Base-by-base conservation (phyloP, 1,284 basidiomycete genomes). In the Agroathelia rolfsii region DNA sequence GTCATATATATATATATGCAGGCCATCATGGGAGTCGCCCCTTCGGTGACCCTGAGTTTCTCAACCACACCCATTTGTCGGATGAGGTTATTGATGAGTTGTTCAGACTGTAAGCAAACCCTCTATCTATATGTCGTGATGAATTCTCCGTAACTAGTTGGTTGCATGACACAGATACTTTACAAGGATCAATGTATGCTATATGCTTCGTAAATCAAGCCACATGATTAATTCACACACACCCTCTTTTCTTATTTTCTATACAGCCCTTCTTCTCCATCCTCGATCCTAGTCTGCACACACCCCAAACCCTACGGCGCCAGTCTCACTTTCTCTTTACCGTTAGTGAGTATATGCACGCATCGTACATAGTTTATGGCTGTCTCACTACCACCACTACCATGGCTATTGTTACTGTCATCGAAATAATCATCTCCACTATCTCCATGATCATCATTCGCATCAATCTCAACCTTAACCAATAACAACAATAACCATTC, bases 271-370 rank as follows among this genome's bases (percentile, higher is more conserved):
- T 63, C 43, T 72, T 74, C 43, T 65, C 69, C 2, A 58, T 74
- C 30, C 55, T 75, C 18, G 72, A 77, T 47, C 60, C 58, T 11
- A 59, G 54, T 10, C 47, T 73, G n/a, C 72, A 77, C 45, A 69
- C 65, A 0, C 66, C 72, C 12, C 52, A 56, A 30, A 56, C 57
- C 20, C 50, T 75, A 11, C 65, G 72, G 30, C 65, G 63, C 55
- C 55, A 55, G 2, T 62, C 58, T 36, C 66, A 68, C 6, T 73
- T 75, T 42, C 54, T 76, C n/a, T 74, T 74, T 48, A 73, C 72
- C 18, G 64, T 69, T 40, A 60, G 72, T 74, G 41, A 62, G 71
- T 67, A 13, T 14, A 12, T 3, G 36, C 34, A 18, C 25, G 26
- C 25, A 18, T 14, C 14, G 25, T 28, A 13, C 20, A 16, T 32